Base-by-base conservation (phyloP, 495 filamentous ascomycete genomes). In the Neurospora pannonica region DNA sequence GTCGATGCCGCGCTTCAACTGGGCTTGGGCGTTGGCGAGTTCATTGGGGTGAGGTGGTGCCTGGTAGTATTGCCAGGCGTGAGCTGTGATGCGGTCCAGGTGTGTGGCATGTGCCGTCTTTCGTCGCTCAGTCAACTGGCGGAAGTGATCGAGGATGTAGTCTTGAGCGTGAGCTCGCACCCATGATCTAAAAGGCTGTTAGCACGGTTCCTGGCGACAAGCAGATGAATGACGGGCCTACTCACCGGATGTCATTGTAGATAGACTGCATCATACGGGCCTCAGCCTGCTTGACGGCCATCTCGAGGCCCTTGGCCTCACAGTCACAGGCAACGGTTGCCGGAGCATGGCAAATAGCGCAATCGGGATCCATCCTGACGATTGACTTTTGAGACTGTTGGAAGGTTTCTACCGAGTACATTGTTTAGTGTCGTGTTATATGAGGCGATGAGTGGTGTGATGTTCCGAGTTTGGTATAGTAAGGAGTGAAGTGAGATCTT, bases 61-160 rank as follows among this genome's bases (percentile, higher is more conserved):
- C 75, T 83, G 82, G 80, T 86, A 89, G 78, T 86, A 87, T 80
- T 89, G 89, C 62, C 87, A 85, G 70, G 85, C 84, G 77, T 89
- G 88, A 60, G 87, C 85, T 15, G 83, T 87, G 71, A 92, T 84
- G 48, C 86, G 86, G 67, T 87, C 83, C 46, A 92, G 82, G 74
- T 90, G 88, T 48, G 83, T 77, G 48, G 83, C 77, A 75, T 91
- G 89, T 70, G 83, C 80, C 74, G 84, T 82, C 80, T 91, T 91
- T 74, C 91, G 89, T 67, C 86, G 84, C 72, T 88, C 84, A 21
- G 87, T 88, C 75, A 90, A 86, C 19, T 87, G 84, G 62, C 86
- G 83, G 84, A 92, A 93, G 80, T 90, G 89, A 75, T 88, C 85
- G 75, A 92, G 88, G 79, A 93, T 90, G 77, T 90, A 88, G 75